A percentile compares a stretch with the other conserved stretches of the same genome.
These are phyloP conservation scores for Lippia alba DNA, from an alignment of 305 asterid genomes.

Conservation along the genomic window DNA sequence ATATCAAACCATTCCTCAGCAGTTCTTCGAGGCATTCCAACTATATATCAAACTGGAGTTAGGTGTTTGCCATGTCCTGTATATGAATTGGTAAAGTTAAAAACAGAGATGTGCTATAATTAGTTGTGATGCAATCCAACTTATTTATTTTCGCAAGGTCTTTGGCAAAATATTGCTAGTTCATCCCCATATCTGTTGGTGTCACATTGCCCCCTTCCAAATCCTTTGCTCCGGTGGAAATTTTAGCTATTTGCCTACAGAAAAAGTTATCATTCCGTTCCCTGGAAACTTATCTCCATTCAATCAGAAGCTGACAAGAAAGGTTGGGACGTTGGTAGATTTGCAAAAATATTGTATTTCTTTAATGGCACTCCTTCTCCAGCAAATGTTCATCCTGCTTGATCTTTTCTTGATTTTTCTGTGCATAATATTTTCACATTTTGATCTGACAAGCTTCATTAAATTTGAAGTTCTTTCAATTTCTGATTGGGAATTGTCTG, in stretches of 20 bases:
- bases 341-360: conserved; percentile 77
- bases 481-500: conserved; percentile 86
- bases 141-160: conserved; percentile 51
- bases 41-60: conserved; percentile 21
- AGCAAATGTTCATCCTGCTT: conserved; percentile 64
- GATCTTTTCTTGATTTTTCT: conserved; percentile 29
- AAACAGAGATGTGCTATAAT: conserved; percentile 11
- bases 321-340: conserved; percentile 94
- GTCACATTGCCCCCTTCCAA: conserved; percentile 44
- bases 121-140: neutral
- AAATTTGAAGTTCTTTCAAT: conserved; percentile 74
- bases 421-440: conserved; percentile 2
- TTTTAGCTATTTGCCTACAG: conserved; percentile 39
- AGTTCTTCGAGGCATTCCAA: conserved; percentile 52
- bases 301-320: conserved; percentile 64
- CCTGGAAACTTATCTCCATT: conserved; percentile 45
- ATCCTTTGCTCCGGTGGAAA: conserved; percentile 51
- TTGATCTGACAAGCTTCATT: conserved; percentile 51
- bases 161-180: conserved; percentile 40
- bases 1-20: conserved; percentile 71
- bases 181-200: conserved; percentile 37
- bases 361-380: conserved; percentile 97
- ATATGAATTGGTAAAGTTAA: conserved; percentile 15
- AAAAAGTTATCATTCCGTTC: conserved; percentile 41
- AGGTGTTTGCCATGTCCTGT: conserved; percentile 17